Base-by-base conservation (phyloP, 2,329 filamentous ascomycete species). In the Nigrospora sphaerica region DNA sequence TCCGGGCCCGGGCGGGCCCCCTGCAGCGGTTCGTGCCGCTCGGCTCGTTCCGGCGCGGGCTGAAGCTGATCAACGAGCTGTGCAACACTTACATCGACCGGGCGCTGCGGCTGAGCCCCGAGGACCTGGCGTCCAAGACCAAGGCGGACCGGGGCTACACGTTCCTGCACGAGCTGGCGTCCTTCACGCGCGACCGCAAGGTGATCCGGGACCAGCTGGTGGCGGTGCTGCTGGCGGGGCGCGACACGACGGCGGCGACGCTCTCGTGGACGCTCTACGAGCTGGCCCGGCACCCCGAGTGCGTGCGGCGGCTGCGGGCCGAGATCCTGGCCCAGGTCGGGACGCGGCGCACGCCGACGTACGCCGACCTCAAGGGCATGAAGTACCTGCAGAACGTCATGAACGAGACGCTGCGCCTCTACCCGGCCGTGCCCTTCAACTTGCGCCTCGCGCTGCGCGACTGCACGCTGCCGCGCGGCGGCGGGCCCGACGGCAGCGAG, bases 221-320 rank as follows among this genome's bases (percentile, higher is more conserved):
- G 14, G 83, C 85, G 39, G 78, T 95, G 12, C 77, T 96, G 3
- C 78, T 96, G 14, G 91, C 91, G 2, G 90, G 88, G 12, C 79
- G 87, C 35, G 91, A 96, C 64, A 95, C 91, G 13, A 96, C 91
- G 0, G 90, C 90, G 31, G 80, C 76, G 14, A 89, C 87, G 0
- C 74, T 96, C 1, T 86, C 83, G 0, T 95, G 89, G 85, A 74
- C 80, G 33, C 74, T 95, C 49, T 95, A 93, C 64, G 88, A 95
- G 64, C 75, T 96, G 2, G 78, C 83, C 34, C 80, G 81, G 14
- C 75, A 88, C 54, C 88, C 89, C 0, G 69, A 79, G 2, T 74
- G 80, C 3, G 78, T 89, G 4, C 62, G 70, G 44, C 86, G 81
- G 61, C 74, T 96, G 44, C 81, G 90, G 19, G 65, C 70, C 19